These are phyloP conservation scores for Papiliotrema terrestris DNA, from an alignment of 1,284 basidiomycete species.

Conservation along the genomic window DNA sequence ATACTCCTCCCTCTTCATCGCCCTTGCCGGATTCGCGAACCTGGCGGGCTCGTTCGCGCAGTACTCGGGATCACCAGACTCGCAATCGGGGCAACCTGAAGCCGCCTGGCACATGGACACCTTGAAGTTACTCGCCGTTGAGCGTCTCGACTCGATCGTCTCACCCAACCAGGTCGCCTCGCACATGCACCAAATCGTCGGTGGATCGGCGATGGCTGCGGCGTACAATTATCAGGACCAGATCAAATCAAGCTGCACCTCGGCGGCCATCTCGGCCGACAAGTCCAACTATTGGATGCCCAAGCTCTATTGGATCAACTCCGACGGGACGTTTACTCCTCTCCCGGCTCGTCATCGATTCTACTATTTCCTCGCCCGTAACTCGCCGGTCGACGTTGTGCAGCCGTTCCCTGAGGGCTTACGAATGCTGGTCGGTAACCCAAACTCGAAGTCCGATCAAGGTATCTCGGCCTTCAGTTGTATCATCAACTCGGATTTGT, in stretches of 20 bases:
- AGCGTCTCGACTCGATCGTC: conserved; percentile 9
- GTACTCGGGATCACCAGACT: not conserved
- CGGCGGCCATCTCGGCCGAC: conserved; percentile 26
- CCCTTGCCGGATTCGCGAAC: not conserved
- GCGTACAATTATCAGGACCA: conserved; percentile 30
- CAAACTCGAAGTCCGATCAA: conserved; percentile 23
- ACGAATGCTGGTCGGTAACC: conserved; percentile 31
- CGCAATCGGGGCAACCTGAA: no score
- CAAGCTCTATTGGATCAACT: conserved; percentile 9
- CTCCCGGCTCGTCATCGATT: conserved; percentile 4
- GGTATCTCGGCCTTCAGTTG: conserved; percentile 22
- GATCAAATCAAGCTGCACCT: conserved; percentile 19
- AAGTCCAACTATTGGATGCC: conserved; percentile 40
- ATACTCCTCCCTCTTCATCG: not conserved
- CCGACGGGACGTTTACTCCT: not conserved
- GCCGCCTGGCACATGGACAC: conserved; percentile 11
- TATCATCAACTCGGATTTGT: conserved; percentile 12
- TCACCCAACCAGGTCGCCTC: conserved; percentile 1
- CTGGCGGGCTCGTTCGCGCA: not conserved
- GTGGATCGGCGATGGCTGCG: conserved; percentile 32
- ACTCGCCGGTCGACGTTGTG: conserved; percentile 14
- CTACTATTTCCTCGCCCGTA: conserved; percentile 34
- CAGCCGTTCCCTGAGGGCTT: conserved; percentile 36
- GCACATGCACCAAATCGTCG: conserved; percentile 13
- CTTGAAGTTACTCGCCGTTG: conserved; percentile 3